These are phyloP conservation scores for Micractinium conductrix DNA, from an alignment of 139 green algal genomes.

Conservation along the genomic window DNA sequence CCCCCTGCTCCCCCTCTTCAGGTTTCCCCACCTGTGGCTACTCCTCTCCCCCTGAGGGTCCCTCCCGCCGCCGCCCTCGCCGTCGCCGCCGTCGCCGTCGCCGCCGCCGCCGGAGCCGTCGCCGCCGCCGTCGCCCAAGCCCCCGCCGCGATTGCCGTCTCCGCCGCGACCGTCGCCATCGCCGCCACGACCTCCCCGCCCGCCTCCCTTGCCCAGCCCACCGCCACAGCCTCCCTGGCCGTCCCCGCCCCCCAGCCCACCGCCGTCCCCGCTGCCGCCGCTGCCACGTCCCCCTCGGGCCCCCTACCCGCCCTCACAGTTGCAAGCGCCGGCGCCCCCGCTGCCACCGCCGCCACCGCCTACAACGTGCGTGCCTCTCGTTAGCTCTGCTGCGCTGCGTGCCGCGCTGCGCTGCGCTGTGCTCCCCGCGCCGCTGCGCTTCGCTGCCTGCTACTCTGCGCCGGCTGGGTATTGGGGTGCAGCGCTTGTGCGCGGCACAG, in stretches of 20 bases:
- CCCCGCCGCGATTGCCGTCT: background rate
- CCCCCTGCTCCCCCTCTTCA: too few species aligned
- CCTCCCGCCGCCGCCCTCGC: too few species aligned
- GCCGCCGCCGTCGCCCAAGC: too few species aligned
- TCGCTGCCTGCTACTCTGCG: background rate
- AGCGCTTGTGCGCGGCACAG: background rate
- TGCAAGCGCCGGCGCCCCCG: background rate
- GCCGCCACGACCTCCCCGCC: background rate
- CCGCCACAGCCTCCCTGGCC: too few species aligned
- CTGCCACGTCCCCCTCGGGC: too few species aligned
- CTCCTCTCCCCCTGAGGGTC: background rate
- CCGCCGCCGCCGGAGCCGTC: background rate
- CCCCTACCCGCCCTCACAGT: background rate
- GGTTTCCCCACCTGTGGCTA: too few species aligned
- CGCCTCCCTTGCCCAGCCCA: background rate
- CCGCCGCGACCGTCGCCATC: background rate
- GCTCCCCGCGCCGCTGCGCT: too few species aligned
- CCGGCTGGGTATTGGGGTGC: background rate
- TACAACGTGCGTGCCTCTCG: background rate
- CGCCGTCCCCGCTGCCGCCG: background rate
- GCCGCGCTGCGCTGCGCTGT: too few species aligned
- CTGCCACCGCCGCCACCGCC: background rate
- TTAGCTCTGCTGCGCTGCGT: background rate
- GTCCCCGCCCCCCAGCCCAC: background rate
- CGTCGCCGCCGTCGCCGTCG: background rate